phyloP scores from a whole-genome alignment of 1,139 yeast species.

The Magnusiomyces fungicola region DNA sequence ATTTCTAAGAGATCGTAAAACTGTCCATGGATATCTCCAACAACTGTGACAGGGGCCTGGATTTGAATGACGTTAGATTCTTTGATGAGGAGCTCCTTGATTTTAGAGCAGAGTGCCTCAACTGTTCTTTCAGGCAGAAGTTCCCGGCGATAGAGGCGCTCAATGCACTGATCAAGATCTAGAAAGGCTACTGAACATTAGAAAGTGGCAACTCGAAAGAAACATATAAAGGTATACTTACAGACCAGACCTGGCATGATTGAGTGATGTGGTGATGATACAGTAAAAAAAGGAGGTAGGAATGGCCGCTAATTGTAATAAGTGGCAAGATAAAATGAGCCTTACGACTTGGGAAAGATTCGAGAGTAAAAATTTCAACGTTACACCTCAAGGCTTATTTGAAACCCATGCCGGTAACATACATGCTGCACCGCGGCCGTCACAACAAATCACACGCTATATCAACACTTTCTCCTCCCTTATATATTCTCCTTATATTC shows the following conservation, averaged over 20 bases:
- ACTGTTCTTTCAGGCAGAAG: constrained; percentile 63
- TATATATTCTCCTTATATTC: too few species aligned
- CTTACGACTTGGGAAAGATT: too few species aligned
- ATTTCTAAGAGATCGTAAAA: constrained; percentile 89
- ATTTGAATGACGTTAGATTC: constrained; percentile 85
- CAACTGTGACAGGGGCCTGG: constrained; percentile 86
- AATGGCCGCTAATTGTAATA: too few species aligned
- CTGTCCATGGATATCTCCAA: constrained; percentile 98
- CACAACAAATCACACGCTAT: too few species aligned
- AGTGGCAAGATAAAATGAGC: too few species aligned
- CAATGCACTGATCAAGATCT: constrained; percentile 61
- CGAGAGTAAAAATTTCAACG: too few species aligned
- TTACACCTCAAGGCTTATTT: too few species aligned
- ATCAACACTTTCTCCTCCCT: too few species aligned
- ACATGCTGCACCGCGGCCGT: too few species aligned
- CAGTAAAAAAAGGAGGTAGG: too few species aligned
- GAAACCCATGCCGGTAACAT: too few species aligned
- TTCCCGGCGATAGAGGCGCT: constrained; percentile 52
- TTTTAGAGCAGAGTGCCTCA: constrained; percentile 55
- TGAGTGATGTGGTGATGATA: too few species aligned
- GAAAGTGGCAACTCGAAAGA: not conserved
- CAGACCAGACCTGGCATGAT: constrained; percentile 11
- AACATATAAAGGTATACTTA: constrained; percentile 1
- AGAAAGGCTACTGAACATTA: constrained; percentile 13
- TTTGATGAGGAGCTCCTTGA: constrained; percentile 66